A percentile compares a stretch with the other conserved stretches of the same genome.
Conservation (phyloP, 2,329 filamentous ascomycete species). For the Phyllosticta capitalensis region DNA sequence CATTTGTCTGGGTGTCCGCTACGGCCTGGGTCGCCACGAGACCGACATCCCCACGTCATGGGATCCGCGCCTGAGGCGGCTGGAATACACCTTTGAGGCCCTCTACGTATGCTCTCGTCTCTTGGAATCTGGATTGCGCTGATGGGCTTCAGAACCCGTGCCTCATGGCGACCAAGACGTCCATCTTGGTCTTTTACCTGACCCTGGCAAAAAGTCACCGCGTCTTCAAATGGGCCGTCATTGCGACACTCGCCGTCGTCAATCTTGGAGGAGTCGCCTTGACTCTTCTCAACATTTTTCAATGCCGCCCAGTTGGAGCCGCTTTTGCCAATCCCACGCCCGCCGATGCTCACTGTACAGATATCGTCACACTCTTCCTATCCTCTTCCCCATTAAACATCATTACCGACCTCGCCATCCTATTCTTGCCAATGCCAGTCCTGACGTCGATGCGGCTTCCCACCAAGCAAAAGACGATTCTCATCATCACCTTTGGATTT, state of each 20-base stretch:
- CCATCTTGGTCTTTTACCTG: conserved; percentile 86
- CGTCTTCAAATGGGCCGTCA: conserved; percentile 73
- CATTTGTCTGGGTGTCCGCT: conserved; percentile 53
- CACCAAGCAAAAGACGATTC: conserved; percentile 73
- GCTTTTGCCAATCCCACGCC: conserved; percentile 50
- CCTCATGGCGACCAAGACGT: conserved; percentile 84
- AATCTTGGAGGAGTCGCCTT: conserved; percentile 69
- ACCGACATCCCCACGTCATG: conserved; percentile 45
- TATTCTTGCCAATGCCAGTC: conserved; percentile 81
- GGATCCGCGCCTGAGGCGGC: conserved; percentile 44
- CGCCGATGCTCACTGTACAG: conserved; percentile 43
- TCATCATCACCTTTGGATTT: conserved; percentile 76
- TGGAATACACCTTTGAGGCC: conserved; percentile 51
- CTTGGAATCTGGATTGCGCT: too few relatives aligned
- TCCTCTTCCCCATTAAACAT: conserved; percentile 83
- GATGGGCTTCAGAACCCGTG: conserved; percentile 58
- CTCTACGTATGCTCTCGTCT: conserved; percentile 41
- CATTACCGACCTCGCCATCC: conserved; percentile 77
- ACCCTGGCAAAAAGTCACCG: conserved; percentile 70
- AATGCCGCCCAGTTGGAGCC: conserved; percentile 66
- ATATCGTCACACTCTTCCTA: conserved; percentile 55
- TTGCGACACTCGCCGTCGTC: conserved; percentile 65
- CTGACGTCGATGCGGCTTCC: conserved; percentile 79
- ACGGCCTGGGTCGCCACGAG: conserved; percentile 62
- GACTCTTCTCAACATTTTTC: conserved; percentile 79